Evolutionary conservation across 805 yeast species (phyloP), one percentile per base, ranked within the genome.

Genomic region (Jamesozyma hellenica): DNA sequence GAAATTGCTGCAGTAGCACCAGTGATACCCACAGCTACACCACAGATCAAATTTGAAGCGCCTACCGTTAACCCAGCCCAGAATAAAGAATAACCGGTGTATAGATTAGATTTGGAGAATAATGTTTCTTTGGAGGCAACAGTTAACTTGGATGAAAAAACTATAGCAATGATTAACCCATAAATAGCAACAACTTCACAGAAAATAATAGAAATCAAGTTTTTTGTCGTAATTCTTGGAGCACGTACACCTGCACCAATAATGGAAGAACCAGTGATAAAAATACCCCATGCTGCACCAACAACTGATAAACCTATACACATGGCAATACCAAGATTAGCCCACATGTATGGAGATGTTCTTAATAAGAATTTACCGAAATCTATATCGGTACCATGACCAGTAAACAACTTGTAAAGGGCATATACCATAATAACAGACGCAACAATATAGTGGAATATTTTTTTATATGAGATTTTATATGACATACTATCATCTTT

Each of bases 221-320:
- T 92, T 71, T 92, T 92, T 40, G 98, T 92, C 33, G 97, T 88
- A 59, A 92, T 94, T 60, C 97, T 73, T 38, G 98, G 98, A 12
- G 95, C 92, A 63, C 84, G 84, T 44, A 92, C 96, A 69, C 98
- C 98, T 3, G 98, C 98, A 52, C 98, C 98, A 46, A 92, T 66
- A 51, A 92, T 84, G 23, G 96, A 78, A 1, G 96, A 72, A 31
- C 98, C 98, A 2, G 97, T 90, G 45, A 92, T 75, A 61, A 90
- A 92, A 50, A 92, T 92, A 48, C 98, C 98, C 98, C 98, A 92
- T 4, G 97, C 97, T 13, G 98, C 98, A 30, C 98, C 98, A 32
- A 88, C 81, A 13, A 92, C 96, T 36, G 94, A 80, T 43, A 92
- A 72, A 12, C 97, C 97, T 51, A 94, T 87, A 65, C 98, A 90